These are phyloP conservation scores for Rhizoclosmatium hyalinum DNA, from an alignment of 371 early-diverging fungal genomes.

Conservation along the genomic window DNA sequence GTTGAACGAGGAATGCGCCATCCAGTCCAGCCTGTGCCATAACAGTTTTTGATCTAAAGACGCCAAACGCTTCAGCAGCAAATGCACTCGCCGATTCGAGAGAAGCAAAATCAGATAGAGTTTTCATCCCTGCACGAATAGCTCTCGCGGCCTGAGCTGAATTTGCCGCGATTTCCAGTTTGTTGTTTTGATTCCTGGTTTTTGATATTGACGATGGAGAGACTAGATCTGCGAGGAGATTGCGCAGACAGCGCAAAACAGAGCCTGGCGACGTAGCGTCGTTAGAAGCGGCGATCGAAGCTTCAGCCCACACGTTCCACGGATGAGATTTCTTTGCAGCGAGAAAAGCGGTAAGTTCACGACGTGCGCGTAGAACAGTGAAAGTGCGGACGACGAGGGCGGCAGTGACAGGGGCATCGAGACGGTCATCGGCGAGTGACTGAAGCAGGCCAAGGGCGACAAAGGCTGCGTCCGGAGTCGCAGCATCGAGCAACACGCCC, in stretches of 20 bases:
- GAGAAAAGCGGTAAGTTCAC: not conserved
- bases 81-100: constrained; percentile 11
- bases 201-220: not conserved
- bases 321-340: not conserved
- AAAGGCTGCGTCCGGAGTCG: not conserved
- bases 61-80: not conserved
- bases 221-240: not conserved
- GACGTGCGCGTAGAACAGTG: not conserved
- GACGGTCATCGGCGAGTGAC: not conserved
- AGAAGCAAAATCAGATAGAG: not conserved
- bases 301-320: not conserved
- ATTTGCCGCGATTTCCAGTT: not conserved
- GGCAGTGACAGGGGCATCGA: not conserved
- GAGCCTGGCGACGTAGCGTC: not conserved
- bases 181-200: not conserved
- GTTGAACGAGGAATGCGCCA: not conserved
- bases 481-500: not conserved
- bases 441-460: constrained; percentile 8
- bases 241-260: not conserved
- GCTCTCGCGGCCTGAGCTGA: constrained; percentile 5
- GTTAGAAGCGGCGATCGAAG: not conserved
- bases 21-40: not conserved
- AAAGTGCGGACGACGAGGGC: not conserved
- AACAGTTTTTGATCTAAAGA: not conserved
- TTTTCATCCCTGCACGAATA: not conserved